Evolutionary conservation across 2,329 filamentous ascomycete genomes (phyloP).

Genomic region (Plenodomus lindquistii): DNA sequence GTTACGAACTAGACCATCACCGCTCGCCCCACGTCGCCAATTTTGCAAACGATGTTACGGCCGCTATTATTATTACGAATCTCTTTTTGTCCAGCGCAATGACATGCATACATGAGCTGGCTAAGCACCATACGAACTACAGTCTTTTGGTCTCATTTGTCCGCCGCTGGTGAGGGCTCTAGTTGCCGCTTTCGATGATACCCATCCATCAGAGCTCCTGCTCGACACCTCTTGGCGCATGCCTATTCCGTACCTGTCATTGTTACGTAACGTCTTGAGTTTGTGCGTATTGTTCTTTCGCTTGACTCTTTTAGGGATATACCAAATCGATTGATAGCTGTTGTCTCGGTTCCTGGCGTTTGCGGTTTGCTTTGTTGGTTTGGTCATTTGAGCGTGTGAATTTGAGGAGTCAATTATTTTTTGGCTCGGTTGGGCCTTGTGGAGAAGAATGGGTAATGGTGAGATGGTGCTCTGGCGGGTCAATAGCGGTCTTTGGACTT

Average conservation of each 20-base stretch:
- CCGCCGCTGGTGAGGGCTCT: constrained; percentile 26
- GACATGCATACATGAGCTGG: constrained; percentile 17
- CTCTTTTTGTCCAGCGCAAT: constrained; percentile 18
- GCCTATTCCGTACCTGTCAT: constrained; percentile 7
- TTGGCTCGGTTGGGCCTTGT: background rate
- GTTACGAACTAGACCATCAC: background rate
- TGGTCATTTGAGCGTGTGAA: constrained; percentile 2
- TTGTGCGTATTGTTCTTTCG: constrained; percentile 13
- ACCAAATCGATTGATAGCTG: constrained; percentile 32
- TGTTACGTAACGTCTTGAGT: background rate
- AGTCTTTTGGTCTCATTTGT: constrained; percentile 12
- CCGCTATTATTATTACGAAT: constrained; percentile 23
- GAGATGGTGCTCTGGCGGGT: constrained; percentile 6
- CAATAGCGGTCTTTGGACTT: constrained; percentile 1
- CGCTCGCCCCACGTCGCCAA: constrained; percentile 6
- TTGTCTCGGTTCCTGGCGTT: constrained; percentile 13
- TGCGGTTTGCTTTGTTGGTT: background rate
- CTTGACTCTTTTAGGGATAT: constrained; percentile 25
- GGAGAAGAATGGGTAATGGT: constrained; percentile 12
- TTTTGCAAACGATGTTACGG: constrained; percentile 26
- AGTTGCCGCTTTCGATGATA: constrained; percentile 37
- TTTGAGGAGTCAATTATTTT: background rate
- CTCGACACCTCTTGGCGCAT: constrained; percentile 20
- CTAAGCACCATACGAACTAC: constrained; percentile 17
- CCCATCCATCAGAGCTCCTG: constrained; percentile 34